Evolutionary conservation across 345 rosid genomes (phyloP), one percentile per base, ranked within the genome.

Genomic region (Cardamine occulta): DNA sequence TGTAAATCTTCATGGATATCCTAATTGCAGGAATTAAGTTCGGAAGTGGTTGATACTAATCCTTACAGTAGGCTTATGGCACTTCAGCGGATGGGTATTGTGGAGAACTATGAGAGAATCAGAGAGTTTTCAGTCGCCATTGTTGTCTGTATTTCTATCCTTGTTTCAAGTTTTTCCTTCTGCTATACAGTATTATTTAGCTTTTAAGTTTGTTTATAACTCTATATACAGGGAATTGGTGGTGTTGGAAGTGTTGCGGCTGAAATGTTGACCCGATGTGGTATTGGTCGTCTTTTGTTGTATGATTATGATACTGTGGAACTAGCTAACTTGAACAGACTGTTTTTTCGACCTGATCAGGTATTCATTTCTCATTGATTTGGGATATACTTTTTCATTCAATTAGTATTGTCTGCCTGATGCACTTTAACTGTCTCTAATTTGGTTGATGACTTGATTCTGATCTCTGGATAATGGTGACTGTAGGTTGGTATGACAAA

Each of bases 31-130:
- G 98, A 91, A 77, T 80, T 90, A 89, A 94, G 98, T 82, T 88
- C 97, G 4, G 96, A 90, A 84, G 98, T 94, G 77, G 93, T 94
- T 40, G 97, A 94, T 78, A 90, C 92, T 80, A 94, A 94, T 81
- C 99, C 99, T 57, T 94, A 94, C 69, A 91, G 99, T 75, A 86
- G 99, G 85, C 97, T 91, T 24, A 95, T 95, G 99, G 99, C 99
- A 17, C 99, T 95, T 76, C 99, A 95, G 77, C 84, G 96, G 71
- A 95, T 95, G 97, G 99, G 97, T 32, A 92, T 91, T 67, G 99
- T 95, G 79, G 76, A 90, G 60, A 88, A 90, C 77, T 91, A 91
- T 71, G 97, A 95, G 82, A 88, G 91, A 68, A 89, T 91, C 19
- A 87, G 97, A 70, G 89, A 86, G 24, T 89, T 88, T 82, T 95